These are phyloP conservation scores for Fusarium chlamydosporum DNA, from an alignment of 2,329 filamentous ascomycete genomes.

Conservation along the genomic window DNA sequence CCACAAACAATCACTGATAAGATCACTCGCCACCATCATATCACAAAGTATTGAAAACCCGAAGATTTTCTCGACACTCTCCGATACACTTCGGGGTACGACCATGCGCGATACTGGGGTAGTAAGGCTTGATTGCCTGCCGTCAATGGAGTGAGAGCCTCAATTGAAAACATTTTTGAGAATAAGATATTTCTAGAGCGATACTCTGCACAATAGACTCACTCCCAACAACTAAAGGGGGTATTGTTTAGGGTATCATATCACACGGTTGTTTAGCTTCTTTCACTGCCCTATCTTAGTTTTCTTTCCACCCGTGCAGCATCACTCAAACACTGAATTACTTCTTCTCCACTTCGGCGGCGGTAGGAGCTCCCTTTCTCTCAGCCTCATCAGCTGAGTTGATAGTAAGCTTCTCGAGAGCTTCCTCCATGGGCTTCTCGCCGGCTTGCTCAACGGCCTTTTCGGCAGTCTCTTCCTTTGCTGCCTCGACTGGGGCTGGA, in stretches of 20 bases:
- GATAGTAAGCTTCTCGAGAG: constrained; percentile 36
- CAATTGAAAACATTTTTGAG: constrained; percentile 25
- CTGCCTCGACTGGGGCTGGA: constrained; percentile 34
- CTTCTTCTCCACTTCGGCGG: constrained; percentile 31
- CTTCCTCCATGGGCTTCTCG: constrained; percentile 42
- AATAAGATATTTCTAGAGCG: constrained; percentile 30
- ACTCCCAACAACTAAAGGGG: constrained; percentile 28
- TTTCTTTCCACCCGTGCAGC: not conserved
- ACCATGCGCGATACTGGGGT: not conserved
- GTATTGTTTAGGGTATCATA: constrained; percentile 40
- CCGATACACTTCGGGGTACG: constrained; percentile 1
- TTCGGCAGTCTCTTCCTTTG: constrained; percentile 39
- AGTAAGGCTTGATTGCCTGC: not conserved
- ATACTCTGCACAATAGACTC: constrained; percentile 10
- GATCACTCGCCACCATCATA: not conserved
- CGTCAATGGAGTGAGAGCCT: constrained; percentile 6
- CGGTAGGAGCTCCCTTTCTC: constrained; percentile 18
- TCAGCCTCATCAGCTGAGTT: constrained; percentile 22
- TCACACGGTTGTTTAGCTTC: constrained; percentile 30
- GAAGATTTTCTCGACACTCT: not conserved
- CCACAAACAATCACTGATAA: not conserved
- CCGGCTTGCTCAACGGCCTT: constrained; percentile 31
- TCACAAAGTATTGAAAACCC: not conserved
- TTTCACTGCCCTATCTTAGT: constrained; percentile 12
- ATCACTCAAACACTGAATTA: constrained; percentile 13